Evolutionary conservation across 768 basidiomycete species (phyloP), one percentile per base, ranked within the genome.

Genomic region (Tylopilus felleus): DNA sequence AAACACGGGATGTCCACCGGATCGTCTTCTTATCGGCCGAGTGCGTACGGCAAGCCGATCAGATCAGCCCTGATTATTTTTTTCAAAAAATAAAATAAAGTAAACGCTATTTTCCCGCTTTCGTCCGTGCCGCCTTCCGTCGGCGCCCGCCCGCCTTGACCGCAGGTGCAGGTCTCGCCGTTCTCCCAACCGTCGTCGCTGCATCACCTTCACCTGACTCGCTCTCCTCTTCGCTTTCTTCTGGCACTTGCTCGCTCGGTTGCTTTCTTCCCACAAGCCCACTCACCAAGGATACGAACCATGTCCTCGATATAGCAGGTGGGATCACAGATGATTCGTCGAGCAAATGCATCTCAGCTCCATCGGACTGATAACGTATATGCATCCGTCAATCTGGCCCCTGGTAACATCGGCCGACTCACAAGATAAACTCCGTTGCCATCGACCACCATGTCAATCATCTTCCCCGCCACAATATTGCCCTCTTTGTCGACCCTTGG

Each of bases 391-490:
- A 61, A 45, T 42, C 25, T 41, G 21, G n/a, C 48, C 50, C 55
- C n/a, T 45, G 36, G 27, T 46, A 33, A 28, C 55, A 50, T 58
- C 61, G 51, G 48, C 52, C 35, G 44, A 79, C 88, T 68, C 65
- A 91, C 89, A 52, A 93, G 77, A 71, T 81, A 93, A 38, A 93
- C 90, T 35, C 84, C 65, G 40, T 80, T 74, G 41, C 84, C 84
- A 54, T 92, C 88, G 12, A 95, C 92, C 19, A 92, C 77, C 84
- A 93, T 84, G 55, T 93, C 90, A 54, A 93, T 74, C 72, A 73
- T 79, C 66, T 78, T 81, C 8, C 77, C 80, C 28, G 70, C 67
- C 22, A 73, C 64, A 17, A 69, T 57, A 53, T 80, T 77, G 5
- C 85, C 86, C 49, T 82, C 83, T 53, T 81, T 84, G 59, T 85